phyloP scores from a whole-genome alignment of 108 stramenopile species.

The Aurantiochytrium sp. region DNA sequence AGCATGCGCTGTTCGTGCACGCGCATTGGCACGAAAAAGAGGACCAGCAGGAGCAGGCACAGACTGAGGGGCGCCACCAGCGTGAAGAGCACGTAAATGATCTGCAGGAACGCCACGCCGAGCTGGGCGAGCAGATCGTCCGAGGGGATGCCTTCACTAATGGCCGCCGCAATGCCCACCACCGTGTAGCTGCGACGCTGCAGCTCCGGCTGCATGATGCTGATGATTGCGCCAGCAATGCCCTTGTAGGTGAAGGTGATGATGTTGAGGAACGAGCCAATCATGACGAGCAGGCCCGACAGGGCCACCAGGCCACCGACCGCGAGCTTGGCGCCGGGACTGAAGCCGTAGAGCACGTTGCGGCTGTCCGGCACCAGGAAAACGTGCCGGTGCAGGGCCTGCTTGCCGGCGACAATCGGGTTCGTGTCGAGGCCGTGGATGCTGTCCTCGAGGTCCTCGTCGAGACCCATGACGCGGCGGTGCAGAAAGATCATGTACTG shows the following conservation, averaged over 20 bases:
- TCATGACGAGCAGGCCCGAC: neutral
- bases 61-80: neutral
- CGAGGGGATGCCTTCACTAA: neutral
- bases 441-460: neutral
- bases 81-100: neutral
- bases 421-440: neutral
- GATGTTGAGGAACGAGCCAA: neutral
- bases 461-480: neutral
- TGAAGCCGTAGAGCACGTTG: neutral
- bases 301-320: neutral
- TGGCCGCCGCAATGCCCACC: neutral
- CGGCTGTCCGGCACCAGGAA: neutral
- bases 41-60: neutral
- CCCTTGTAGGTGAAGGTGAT: neutral
- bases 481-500: neutral
- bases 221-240: neutral
- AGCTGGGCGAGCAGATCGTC: neutral
- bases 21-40: neutral
- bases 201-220: neutral
- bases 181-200: neutral
- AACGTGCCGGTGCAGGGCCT: neutral
- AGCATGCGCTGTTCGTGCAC: neutral
- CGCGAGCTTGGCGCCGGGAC: neutral
- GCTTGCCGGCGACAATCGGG: neutral
- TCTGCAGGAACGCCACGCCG: neutral